A percentile compares a stretch with the other conserved stretches of the same genome.
Conservation (phyloP, 2,329 filamentous ascomycete genomes). For the Fusarium torreyae region DNA sequence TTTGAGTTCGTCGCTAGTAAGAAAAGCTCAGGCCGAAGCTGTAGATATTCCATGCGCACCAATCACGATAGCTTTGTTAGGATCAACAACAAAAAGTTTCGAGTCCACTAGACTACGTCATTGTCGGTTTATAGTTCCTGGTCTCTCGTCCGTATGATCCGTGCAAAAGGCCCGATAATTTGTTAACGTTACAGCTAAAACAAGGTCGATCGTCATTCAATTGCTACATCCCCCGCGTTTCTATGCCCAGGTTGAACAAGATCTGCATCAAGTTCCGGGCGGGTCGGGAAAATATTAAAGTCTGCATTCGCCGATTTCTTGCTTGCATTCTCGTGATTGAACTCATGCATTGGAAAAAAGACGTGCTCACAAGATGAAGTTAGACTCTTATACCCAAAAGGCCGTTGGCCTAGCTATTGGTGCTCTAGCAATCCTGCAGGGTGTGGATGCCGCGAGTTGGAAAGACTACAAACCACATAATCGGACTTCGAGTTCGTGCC, state of each 20-base stretch:
- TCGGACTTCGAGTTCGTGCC: constrained; percentile 21
- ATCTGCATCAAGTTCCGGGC: background rate
- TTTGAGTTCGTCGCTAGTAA: too few relatives aligned
- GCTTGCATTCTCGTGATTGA: background rate
- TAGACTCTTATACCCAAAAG: background rate
- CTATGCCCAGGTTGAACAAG: constrained; percentile 4
- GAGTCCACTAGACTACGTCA: constrained; percentile 19
- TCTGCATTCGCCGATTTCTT: background rate
- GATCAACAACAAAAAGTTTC: background rate
- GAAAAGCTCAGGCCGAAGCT: too few relatives aligned
- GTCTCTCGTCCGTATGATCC: background rate
- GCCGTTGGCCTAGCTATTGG: background rate
- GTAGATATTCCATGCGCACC: constrained; percentile 5
- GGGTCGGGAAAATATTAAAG: background rate
- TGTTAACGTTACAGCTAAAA: constrained; percentile 28
- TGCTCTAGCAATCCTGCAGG: background rate
- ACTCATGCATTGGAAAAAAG: too few relatives aligned
- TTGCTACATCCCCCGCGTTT: constrained; percentile 13
- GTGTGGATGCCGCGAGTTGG: constrained; percentile 12
- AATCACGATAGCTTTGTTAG: background rate
- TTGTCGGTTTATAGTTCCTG: background rate
- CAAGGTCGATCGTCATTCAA: background rate
- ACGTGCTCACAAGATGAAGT: background rate
- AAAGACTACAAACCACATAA: constrained; percentile 22
- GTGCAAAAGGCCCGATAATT: constrained; percentile 16